phyloP scores from a whole-genome alignment of 2,329 filamentous ascomycete genomes.

The Colletotrichum noveboracense region DNA sequence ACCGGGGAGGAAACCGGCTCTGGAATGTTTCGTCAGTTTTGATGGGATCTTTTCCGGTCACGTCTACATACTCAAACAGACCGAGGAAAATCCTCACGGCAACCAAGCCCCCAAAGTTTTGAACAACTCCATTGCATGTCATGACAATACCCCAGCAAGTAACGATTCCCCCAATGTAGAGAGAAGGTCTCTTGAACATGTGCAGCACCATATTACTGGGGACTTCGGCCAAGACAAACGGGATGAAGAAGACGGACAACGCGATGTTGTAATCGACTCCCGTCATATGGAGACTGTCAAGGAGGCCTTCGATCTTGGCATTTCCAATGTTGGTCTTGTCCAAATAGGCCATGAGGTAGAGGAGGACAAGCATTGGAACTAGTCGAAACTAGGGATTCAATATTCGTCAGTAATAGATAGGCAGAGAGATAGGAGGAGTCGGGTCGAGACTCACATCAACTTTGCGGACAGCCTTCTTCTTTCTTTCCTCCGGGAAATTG shows the following conservation, averaged over 20 bases:
- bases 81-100: constrained; percentile 45
- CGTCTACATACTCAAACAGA: constrained; percentile 35
- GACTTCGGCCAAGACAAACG: constrained; percentile 56
- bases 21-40: constrained; percentile 13
- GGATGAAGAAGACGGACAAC: constrained; percentile 66
- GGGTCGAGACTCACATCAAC: constrained; percentile 27
- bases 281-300: constrained; percentile 53
- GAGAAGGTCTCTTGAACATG: constrained; percentile 43
- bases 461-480: constrained; percentile 33
- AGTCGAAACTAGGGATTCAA: constrained; percentile 25
- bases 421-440: too few relatives aligned
- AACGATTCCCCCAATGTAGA: constrained; percentile 45
- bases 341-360: constrained; percentile 35
- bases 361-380: constrained; percentile 32
- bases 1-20: constrained; percentile 36
- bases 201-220: constrained; percentile 45
- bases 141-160: constrained; percentile 42
- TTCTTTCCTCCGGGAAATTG: constrained; percentile 32
- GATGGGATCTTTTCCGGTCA: neutral
- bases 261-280: constrained; percentile 66
- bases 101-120: constrained; percentile 44
- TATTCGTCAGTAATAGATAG: neutral
- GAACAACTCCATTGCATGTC: constrained; percentile 39
- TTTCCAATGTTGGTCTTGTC: constrained; percentile 49
- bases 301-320: constrained; percentile 59